A percentile compares a stretch with the other conserved stretches of the same genome.
Evolutionary conservation across 164 flowering plant species (phyloP).

Genomic region (Santalum album): DNA sequence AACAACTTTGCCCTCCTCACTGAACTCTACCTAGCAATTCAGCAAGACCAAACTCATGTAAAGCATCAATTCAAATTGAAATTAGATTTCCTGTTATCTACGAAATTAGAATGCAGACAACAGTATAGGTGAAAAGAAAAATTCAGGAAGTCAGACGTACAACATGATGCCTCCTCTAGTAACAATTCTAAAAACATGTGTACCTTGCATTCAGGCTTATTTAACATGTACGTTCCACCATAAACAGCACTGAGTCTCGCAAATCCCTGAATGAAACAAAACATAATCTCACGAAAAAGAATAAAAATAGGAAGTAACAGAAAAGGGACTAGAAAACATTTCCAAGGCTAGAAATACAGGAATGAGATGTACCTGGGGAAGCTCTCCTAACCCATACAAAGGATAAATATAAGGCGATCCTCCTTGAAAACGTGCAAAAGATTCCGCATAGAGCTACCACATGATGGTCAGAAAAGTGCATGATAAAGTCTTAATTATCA

Average conservation of each 20-base stretch:
- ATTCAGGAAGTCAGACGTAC: too few species aligned
- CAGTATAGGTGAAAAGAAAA: background rate
- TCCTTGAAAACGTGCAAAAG: slow-evolving; percentile 91
- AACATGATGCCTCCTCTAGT: too few species aligned
- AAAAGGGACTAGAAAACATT: background rate
- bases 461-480: slow-evolving; percentile 4
- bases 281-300: background rate
- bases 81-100: background rate
- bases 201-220: slow-evolving; percentile 96
- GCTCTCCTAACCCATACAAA: slow-evolving; percentile 88
- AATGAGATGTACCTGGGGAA: slow-evolving; percentile 66
- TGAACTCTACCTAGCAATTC: slow-evolving; percentile 66
- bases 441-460: slow-evolving; percentile 78
- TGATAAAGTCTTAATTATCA: background rate
- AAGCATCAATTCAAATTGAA: background rate
- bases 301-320: background rate
- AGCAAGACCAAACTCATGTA: slow-evolving; percentile 4
- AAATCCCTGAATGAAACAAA: slow-evolving; percentile 53
- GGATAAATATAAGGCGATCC: slow-evolving; percentile 98
- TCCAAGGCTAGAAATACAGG: background rate
- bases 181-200: too few species aligned
- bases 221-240: slow-evolving; percentile 97
- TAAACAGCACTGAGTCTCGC: slow-evolving; percentile 97
- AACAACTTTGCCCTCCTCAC: slow-evolving; percentile 70
- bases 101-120: background rate